These are phyloP conservation scores for Hypericum androsaemum DNA, from an alignment of 345 rosid genomes.

Conservation along the genomic window DNA sequence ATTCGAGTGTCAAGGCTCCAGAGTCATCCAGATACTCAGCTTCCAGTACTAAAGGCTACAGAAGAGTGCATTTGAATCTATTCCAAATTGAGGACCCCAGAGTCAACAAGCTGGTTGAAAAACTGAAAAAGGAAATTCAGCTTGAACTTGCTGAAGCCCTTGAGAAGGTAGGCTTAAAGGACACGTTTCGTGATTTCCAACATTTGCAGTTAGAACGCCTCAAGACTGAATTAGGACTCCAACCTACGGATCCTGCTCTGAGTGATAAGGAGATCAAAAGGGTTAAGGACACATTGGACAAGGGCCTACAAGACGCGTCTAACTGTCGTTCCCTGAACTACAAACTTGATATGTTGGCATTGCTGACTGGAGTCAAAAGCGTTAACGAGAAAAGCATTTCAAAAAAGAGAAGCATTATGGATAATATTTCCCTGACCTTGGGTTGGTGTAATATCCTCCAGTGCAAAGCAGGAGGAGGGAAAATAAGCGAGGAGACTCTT, in stretches of 20 bases:
- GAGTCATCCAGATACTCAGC: constrained; percentile 18
- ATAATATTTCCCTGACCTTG: constrained; percentile 35
- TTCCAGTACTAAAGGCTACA: too few species aligned
- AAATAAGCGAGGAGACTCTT: constrained; percentile 20
- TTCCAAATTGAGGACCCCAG: too few species aligned
- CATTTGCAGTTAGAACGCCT: constrained; percentile 39
- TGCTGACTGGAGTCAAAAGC: constrained; percentile 46
- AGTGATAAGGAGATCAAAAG: constrained; percentile 45
- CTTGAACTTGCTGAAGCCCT: constrained; percentile 64
- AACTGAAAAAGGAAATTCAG: constrained; percentile 59
- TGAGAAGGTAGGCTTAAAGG: constrained; percentile 46
- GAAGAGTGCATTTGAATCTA: too few species aligned
- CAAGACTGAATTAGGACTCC: constrained; percentile 41
- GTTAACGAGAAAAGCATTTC: constrained; percentile 10
- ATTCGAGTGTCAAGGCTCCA: constrained; percentile 46
- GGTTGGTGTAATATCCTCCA: constrained; percentile 47
- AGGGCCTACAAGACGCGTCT: constrained; percentile 44
- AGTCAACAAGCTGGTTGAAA: constrained; percentile 51
- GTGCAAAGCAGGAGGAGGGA: constrained; percentile 23
- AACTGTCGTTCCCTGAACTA: constrained; percentile 49
- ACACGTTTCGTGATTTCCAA: constrained; percentile 22
- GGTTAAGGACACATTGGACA: constrained; percentile 51
- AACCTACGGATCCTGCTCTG: constrained; percentile 45
- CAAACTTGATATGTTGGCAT: constrained; percentile 66
- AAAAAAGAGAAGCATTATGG: constrained; percentile 31